Evolutionary conservation across 345 rosid genomes (phyloP).

Genomic region (Capsella bursapastoris): DNA sequence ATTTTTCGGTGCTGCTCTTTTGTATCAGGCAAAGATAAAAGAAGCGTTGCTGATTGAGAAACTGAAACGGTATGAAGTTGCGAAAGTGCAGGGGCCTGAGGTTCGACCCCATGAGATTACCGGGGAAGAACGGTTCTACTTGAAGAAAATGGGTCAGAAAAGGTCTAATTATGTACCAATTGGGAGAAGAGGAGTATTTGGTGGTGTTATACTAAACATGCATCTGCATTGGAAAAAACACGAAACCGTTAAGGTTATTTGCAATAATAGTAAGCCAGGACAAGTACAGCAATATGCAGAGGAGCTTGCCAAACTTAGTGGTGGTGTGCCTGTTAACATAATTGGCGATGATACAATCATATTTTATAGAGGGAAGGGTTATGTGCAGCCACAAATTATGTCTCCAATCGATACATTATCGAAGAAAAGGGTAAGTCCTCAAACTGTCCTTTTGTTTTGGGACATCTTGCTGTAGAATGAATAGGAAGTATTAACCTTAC

Average conservation of each 20-base stretch:
- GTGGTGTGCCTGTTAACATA: constrained; percentile 79
- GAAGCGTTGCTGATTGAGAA: constrained; percentile 78
- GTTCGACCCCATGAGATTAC: constrained; percentile 76
- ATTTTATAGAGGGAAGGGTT: constrained; percentile 83
- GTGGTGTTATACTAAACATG: constrained; percentile 95
- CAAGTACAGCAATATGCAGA: constrained; percentile 65
- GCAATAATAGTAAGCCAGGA: constrained; percentile 83
- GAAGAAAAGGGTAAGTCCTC: constrained; percentile 64
- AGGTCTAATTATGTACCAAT: constrained; percentile 79
- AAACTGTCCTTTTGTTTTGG: not conserved
- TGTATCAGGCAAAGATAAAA: constrained; percentile 75
- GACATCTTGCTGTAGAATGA: not conserved
- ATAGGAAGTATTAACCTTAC: not conserved
- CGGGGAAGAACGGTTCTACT: constrained; percentile 79
- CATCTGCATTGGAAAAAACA: constrained; percentile 95
- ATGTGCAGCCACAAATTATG: constrained; percentile 91
- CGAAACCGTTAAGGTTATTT: constrained; percentile 91
- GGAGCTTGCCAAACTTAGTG: constrained; percentile 86
- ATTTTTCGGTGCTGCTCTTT: not conserved
- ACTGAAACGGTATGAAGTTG: constrained; percentile 83
- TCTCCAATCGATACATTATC: constrained; percentile 88
- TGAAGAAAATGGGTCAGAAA: constrained; percentile 91
- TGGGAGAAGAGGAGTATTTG: constrained; percentile 91
- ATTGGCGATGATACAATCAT: constrained; percentile 76
- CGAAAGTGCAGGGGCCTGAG: constrained; percentile 80